These are phyloP conservation scores for Cyberlindnera euphorbiiphila DNA, from an alignment of 805 yeast genomes.

Conservation along the genomic window DNA sequence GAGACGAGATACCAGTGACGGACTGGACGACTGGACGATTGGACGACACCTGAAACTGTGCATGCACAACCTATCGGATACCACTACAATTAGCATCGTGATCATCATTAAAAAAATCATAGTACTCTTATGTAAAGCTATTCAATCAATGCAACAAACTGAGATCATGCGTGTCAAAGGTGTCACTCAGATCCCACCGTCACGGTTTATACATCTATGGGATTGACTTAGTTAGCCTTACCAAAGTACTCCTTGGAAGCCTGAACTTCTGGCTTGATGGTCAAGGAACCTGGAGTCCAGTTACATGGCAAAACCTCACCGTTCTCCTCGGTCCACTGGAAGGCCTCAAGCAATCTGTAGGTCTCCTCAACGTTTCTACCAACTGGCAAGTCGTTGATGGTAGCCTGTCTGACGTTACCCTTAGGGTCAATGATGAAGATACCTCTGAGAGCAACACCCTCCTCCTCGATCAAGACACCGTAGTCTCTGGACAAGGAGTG, in stretches of 20 bases:
- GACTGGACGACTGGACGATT: no score
- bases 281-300: constrained; percentile 95
- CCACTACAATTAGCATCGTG: background rate
- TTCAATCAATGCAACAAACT: background rate
- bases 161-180: no score
- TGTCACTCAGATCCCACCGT: no score
- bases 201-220: background rate
- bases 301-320: constrained; percentile 99
- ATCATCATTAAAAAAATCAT: background rate
- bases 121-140: background rate
- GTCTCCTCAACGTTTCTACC: constrained; percentile 99
- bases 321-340: constrained; percentile 98
- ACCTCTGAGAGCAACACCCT: constrained; percentile 97
- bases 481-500: constrained; percentile 91
- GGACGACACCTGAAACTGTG: background rate
- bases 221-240: constrained; percentile 41
- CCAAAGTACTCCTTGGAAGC: constrained; percentile 78
- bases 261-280: constrained; percentile 79
- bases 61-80: background rate
- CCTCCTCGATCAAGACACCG: constrained; percentile 96
- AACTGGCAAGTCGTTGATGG: constrained; percentile 98
- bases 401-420: constrained; percentile 91
- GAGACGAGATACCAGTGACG: no score
- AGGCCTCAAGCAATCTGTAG: constrained; percentile 94
- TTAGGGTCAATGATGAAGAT: constrained; percentile 96